Percentiles rank a stretch among this genome's conserved stretches.
Evolutionary conservation across 1,284 basidiomycete genomes (phyloP).

Genomic region (Sparassis latifolia): DNA sequence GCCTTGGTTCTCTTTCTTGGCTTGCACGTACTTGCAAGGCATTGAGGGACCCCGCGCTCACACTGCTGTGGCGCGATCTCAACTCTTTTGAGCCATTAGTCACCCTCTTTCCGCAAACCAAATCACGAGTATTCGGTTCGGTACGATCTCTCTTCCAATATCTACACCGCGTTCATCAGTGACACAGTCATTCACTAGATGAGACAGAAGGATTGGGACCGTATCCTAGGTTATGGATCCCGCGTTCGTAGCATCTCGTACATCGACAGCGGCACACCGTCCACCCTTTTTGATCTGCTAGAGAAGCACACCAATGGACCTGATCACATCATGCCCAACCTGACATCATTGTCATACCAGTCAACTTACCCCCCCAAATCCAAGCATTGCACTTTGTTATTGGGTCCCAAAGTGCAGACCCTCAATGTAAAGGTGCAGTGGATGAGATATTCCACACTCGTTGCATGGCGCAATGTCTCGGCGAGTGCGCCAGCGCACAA

Average conservation of each 20-base stretch:
- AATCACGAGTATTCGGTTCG: conserved; percentile 58
- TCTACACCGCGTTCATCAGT: conserved; percentile 8
- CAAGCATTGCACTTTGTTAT: too few relatives aligned
- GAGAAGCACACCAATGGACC: too few relatives aligned
- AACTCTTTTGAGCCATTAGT: conserved; percentile 67
- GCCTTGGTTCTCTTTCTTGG: conserved; percentile 51
- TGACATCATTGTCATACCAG: too few relatives aligned
- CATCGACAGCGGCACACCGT: conserved; percentile 39
- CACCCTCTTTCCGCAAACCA: conserved; percentile 55
- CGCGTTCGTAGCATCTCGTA: conserved; percentile 63
- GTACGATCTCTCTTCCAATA: conserved; percentile 69
- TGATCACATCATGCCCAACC: too few relatives aligned
- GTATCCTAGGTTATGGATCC: conserved; percentile 55
- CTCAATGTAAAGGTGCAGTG: too few relatives aligned
- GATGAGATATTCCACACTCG: too few relatives aligned
- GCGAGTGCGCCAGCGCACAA: too few relatives aligned
- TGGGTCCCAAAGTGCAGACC: too few relatives aligned
- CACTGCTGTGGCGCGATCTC: conserved; percentile 68
- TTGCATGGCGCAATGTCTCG: too few relatives aligned
- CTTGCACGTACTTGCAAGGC: conserved; percentile 68
- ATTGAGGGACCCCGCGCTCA: conserved; percentile 61
- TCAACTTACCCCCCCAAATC: too few relatives aligned
- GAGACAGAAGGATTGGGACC: conserved; percentile 56
- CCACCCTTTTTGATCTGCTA: too few relatives aligned
- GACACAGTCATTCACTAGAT: conserved; percentile 9